A percentile compares a stretch with the other conserved stretches of the same genome.
Conservation (phyloP, 768 basidiomycete species). For the Porpolomopsis calyptriformis region DNA sequence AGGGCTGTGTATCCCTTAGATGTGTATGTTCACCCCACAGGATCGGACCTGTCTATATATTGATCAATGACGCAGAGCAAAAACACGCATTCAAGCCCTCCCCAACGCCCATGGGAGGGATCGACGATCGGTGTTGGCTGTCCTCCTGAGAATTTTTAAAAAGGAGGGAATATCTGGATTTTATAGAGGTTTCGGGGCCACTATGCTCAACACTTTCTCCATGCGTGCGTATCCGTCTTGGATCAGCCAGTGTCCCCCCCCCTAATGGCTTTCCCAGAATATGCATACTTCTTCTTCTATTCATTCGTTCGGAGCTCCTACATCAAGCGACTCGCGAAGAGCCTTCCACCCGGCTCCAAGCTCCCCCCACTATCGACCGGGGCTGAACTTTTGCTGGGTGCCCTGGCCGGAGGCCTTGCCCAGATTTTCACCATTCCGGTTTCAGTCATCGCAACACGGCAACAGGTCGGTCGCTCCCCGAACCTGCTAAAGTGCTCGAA, state of each 20-base stretch:
- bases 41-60: too few species aligned
- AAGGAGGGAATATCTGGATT: conserved; percentile 75
- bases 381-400: conserved; percentile 80
- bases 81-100: conserved; percentile 88
- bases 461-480: conserved; percentile 62
- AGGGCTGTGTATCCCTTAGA: conserved; percentile 94
- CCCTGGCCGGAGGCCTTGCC: conserved; percentile 84
- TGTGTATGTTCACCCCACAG: conserved; percentile 44
- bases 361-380: conserved; percentile 56
- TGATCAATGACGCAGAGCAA: too few species aligned
- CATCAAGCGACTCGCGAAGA: conserved; percentile 55
- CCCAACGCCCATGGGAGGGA: conserved; percentile 38
- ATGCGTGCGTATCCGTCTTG: conserved; percentile 58
- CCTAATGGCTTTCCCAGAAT: conserved; percentile 48
- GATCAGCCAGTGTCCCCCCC: too few species aligned
- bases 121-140: conserved; percentile 47
- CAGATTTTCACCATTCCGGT: conserved; percentile 99
- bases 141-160: conserved; percentile 61
- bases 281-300: conserved; percentile 99
- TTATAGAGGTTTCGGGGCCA: conserved; percentile 89
- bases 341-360: conserved; percentile 50
- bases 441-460: conserved; percentile 92
- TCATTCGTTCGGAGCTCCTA: conserved; percentile 80
- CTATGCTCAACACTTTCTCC: conserved; percentile 97
- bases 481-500: not conserved